phyloP scores from a whole-genome alignment of 2,329 filamentous ascomycete genomes.

The Penicillium sp. region DNA sequence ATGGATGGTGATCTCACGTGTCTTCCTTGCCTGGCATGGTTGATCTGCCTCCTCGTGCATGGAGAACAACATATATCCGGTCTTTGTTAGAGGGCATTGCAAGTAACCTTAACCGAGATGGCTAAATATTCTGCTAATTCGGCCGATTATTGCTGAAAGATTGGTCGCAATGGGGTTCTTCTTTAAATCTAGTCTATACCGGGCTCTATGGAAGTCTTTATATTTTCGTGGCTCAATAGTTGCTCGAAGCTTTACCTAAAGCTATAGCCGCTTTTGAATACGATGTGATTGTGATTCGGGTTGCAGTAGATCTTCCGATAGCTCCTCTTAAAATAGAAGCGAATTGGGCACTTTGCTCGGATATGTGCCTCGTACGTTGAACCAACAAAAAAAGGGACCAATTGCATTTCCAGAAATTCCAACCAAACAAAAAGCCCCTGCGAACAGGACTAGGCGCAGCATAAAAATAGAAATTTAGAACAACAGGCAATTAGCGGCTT shows the following conservation, averaged over 20 bases:
- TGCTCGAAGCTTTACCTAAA: neutral
- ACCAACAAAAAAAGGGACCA: neutral
- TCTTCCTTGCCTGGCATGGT: conserved; percentile 31
- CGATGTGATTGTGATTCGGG: conserved; percentile 1
- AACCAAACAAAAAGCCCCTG: neutral
- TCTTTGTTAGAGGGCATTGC: conserved; percentile 29
- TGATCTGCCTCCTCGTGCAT: conserved; percentile 25
- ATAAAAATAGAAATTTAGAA: neutral
- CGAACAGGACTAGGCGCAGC: neutral
- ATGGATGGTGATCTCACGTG: conserved; percentile 18
- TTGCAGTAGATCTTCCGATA: neutral
- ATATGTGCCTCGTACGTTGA: neutral
- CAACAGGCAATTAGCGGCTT: neutral
- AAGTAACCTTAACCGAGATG: neutral
- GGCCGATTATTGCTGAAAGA: neutral
- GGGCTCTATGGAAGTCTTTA: neutral
- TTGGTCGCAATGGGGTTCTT: neutral
- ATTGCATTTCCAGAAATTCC: neutral
- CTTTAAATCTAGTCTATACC: neutral
- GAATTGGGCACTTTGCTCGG: neutral
- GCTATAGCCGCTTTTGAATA: neutral
- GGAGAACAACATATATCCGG: conserved; percentile 34
- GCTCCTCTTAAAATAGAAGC: neutral
- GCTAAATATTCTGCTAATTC: neutral
- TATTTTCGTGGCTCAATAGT: neutral